Base-by-base conservation (phyloP, 495 filamentous ascomycete genomes). In the Lichenothelia convexa region DNA sequence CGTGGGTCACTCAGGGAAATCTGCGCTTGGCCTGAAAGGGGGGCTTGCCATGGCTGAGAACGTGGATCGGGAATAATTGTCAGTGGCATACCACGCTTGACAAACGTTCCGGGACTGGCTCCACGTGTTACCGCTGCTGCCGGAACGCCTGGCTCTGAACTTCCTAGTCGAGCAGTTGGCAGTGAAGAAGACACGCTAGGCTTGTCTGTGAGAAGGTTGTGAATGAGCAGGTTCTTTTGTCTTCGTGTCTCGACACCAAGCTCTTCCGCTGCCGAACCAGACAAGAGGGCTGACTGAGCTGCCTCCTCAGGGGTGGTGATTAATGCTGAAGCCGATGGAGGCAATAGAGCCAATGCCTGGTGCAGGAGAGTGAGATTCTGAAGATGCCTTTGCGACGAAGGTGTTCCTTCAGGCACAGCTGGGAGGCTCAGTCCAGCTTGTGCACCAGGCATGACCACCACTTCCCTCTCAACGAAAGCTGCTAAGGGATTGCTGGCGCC, bases 161-260 rank as follows among this genome's bases (percentile, higher is more conserved):
- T 50, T 21, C 52, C 58, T 12, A 75, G 65, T 16, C 75, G 67
- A 32, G 70, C 67, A 3, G 71, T 57, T 0, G 89, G 89, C 1
- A 99, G 63, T 0, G 89, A 99, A 1, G 89, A 84, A 7, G 86
- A 94, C 41, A 83, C 75, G 16, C 81, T 62, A 1, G 89, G 89
- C 50, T 93, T 87, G 56, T 99, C 86, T 12, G 89, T 99, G 13
- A 99, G 68, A 5, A 95, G 75, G 46, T 91, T 95, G 56, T 95
- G 89, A 37, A 99, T 94, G 8, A 99, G 66, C 1, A 86, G 84
- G 49, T 99, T 95, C 44, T 80, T 73, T 50, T 76, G 75, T 34
- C 71, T 66, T 41, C 83, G 67, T 0, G 82, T 85, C 31, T 71
- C 69, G 1, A 85, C 79, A 32, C 70, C 72, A 1, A 72, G 56